phyloP scores from a whole-genome alignment of 2,329 filamentous ascomycete genomes.

The Nigrospora osmanthi region DNA sequence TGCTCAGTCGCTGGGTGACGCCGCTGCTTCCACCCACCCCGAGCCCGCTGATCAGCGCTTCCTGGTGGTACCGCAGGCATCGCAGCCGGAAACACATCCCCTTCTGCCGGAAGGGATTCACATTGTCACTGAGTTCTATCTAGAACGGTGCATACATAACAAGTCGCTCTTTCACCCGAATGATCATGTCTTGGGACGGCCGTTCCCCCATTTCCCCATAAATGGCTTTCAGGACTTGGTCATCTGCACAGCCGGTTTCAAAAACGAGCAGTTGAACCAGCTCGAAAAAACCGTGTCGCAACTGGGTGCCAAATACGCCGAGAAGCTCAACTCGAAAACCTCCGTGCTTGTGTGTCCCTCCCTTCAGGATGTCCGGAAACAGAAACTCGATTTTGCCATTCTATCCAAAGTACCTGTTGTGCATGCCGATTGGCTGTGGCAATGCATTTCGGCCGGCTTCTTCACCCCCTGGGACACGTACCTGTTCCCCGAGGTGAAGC shows the following conservation, averaged over 20 bases:
- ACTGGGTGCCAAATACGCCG: constrained; percentile 74
- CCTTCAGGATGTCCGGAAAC: constrained; percentile 47
- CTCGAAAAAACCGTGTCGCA: constrained; percentile 68
- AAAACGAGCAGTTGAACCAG: constrained; percentile 77
- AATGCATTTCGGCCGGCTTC: constrained; percentile 57
- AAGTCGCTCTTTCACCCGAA: constrained; percentile 64
- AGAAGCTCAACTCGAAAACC: constrained; percentile 63
- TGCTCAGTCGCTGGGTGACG: constrained; percentile 32
- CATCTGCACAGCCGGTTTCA: constrained; percentile 77
- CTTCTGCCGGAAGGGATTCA: constrained; percentile 29
- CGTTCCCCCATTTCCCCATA: constrained; percentile 66
- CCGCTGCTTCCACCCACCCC: constrained; percentile 16
- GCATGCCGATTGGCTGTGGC: constrained; percentile 75
- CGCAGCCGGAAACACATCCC: constrained; percentile 37
- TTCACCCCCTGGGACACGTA: constrained; percentile 36
- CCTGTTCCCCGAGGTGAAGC: constrained; percentile 38
- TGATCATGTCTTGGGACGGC: constrained; percentile 66
- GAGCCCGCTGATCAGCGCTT: constrained; percentile 32
- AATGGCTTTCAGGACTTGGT: constrained; percentile 60
- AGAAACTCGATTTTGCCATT: constrained; percentile 73
- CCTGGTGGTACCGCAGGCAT: constrained; percentile 46
- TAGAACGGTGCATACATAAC: constrained; percentile 79
- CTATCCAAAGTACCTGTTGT: constrained; percentile 78
- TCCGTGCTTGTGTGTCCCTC: constrained; percentile 71
- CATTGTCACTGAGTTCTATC: constrained; percentile 81